Conservation (phyloP, 2,329 filamentous ascomycete species). For the Aspergillus pseudoglaucus region DNA sequence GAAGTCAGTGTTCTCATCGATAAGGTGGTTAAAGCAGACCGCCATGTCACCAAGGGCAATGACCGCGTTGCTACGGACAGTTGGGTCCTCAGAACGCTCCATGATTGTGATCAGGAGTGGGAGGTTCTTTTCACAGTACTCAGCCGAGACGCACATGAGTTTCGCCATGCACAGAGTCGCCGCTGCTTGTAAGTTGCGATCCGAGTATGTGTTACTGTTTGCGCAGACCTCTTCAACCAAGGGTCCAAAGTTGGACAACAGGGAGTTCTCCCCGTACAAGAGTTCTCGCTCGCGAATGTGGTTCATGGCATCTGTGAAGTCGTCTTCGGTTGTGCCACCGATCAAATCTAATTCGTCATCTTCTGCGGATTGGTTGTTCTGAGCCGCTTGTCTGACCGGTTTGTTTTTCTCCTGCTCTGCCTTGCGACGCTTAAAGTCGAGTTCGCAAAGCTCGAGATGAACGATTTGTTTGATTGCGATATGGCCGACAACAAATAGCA, state of each 20-base stretch:
- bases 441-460: conserved; percentile 91
- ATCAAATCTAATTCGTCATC: conserved; percentile 93
- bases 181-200: conserved; percentile 83
- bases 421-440: conserved; percentile 96
- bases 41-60: conserved; percentile 98
- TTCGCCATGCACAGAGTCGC: conserved; percentile 93
- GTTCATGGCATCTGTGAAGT: conserved; percentile 80
- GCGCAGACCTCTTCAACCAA: conserved; percentile 89
- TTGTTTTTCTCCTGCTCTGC: conserved; percentile 45
- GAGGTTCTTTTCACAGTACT: conserved; percentile 92
- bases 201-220: conserved; percentile 86
- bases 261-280: conserved; percentile 71
- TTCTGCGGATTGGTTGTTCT: conserved; percentile 55
- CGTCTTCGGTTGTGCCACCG: conserved; percentile 89
- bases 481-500: conserved; percentile 92
- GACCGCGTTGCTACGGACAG: conserved; percentile 90
- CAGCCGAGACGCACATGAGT: conserved; percentile 94
- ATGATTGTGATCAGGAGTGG: conserved; percentile 95
- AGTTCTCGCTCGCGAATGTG: conserved; percentile 81
- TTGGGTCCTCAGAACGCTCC: conserved; percentile 86
- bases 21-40: conserved; percentile 97
- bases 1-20: conserved; percentile 98
- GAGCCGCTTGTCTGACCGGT: conserved; percentile 35
- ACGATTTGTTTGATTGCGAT: conserved; percentile 99
- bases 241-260: conserved; percentile 86